phyloP scores from a whole-genome alignment of 176 grass and related monocot genomes.

The Eremochloa ophiuroides region DNA sequence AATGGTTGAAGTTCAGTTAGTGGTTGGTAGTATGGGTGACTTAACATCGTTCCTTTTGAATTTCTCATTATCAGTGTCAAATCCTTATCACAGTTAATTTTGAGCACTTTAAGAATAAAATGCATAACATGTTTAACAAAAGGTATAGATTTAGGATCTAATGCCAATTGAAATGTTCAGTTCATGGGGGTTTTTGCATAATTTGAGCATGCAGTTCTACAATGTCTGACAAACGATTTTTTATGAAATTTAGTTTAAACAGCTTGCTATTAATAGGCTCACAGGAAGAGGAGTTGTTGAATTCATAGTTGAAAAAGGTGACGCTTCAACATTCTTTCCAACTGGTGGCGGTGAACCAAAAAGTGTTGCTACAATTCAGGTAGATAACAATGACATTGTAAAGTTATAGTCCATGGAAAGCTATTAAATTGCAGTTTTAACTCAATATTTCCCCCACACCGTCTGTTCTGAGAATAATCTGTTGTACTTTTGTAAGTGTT shows the following conservation, averaged over 20 bases:
- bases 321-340: slow-evolving; percentile 84
- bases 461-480: neutral
- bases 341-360: slow-evolving; percentile 78
- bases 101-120: neutral
- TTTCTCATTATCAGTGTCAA: neutral
- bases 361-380: slow-evolving; percentile 79
- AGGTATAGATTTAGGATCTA: neutral
- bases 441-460: neutral
- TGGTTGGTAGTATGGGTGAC: neutral
- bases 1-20: neutral
- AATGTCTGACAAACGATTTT: slow-evolving; percentile 15
- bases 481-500: neutral
- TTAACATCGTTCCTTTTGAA: neutral
- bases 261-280: slow-evolving; percentile 57
- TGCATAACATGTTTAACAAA: neutral
- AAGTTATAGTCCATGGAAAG: neutral
- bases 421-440: neutral
- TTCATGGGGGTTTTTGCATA: neutral
- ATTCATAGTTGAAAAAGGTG: slow-evolving; percentile 91
- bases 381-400: slow-evolving; percentile 27
- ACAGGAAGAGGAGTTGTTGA: slow-evolving; percentile 92
- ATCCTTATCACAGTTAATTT: neutral
- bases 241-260: slow-evolving; percentile 35
- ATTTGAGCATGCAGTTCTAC: neutral
- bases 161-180: neutral